Percentiles rank a stretch among this genome's conserved stretches.
These are phyloP conservation scores for Fagus crenata DNA, from an alignment of 306 rosid species.

Conservation along the genomic window DNA sequence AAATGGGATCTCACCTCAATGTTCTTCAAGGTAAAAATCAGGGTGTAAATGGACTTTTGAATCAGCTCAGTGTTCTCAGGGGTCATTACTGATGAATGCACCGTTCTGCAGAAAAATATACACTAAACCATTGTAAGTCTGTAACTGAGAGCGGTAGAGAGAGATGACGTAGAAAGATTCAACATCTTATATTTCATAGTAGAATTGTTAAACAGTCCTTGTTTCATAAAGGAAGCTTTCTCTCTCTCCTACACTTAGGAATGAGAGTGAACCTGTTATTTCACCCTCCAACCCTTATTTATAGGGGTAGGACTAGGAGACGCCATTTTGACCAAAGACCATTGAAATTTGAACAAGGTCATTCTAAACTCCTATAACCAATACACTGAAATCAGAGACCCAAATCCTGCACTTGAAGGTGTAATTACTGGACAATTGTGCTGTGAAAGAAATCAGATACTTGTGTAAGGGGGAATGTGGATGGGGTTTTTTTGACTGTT, in stretches of 20 bases:
- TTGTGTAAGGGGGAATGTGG: not conserved
- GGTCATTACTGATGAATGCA: constrained; percentile 65
- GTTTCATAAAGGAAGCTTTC: not conserved
- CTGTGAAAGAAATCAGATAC: too few relatives aligned
- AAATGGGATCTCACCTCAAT: constrained; percentile 54
- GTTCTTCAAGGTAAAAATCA: constrained; percentile 74
- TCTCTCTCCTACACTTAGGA: too few relatives aligned
- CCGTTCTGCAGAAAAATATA: constrained; percentile 47
- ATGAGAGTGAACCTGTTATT: not conserved
- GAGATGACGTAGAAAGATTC: not conserved
- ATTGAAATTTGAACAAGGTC: too few relatives aligned
- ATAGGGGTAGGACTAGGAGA: not conserved
- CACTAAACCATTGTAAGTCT: not conserved
- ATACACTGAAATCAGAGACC: not conserved
- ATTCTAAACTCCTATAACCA: not conserved
- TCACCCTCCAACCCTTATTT: not conserved
- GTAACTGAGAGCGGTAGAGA: not conserved
- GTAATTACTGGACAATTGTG: not conserved
- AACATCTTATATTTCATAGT: not conserved
- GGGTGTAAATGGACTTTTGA: constrained; percentile 67
- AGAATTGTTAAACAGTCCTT: not conserved
- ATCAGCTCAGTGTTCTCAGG: constrained; percentile 76
- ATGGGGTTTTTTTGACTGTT: constrained; percentile 17
- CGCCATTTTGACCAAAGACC: not conserved
- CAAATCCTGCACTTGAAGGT: not conserved